Percentiles rank a stretch among this genome's conserved stretches.
Conservation (phyloP, 164 flowering plant genomes). For the Kalanchoe fedtschenkoi region DNA sequence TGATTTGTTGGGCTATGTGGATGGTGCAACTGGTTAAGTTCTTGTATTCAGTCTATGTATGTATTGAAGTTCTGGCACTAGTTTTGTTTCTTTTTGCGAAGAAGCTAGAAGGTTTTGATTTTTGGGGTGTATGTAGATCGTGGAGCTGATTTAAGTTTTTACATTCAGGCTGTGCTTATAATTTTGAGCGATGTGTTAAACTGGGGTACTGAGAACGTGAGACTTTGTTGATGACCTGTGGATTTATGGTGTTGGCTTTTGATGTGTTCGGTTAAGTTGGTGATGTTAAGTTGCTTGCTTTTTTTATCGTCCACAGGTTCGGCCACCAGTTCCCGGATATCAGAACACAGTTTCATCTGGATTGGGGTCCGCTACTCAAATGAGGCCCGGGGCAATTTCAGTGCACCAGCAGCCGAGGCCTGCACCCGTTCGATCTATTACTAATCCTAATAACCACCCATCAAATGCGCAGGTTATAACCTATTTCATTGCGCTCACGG, state of each 20-base stretch:
- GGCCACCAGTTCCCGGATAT: not conserved
- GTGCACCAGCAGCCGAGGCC: slow-evolving; percentile 5
- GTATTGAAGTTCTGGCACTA: too few relatives aligned
- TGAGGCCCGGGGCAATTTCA: not conserved
- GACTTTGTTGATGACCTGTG: not conserved
- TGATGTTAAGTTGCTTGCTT: not conserved
- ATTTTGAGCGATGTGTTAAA: not conserved
- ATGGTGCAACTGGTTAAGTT: too few relatives aligned
- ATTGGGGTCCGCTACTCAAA: not conserved
- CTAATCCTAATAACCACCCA: slow-evolving; percentile 1
- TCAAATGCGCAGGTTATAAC: not conserved
- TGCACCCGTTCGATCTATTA: not conserved
- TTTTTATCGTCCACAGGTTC: not conserved
- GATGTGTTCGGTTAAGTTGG: not conserved
- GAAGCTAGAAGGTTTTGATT: not conserved
- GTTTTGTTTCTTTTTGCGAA: not conserved
- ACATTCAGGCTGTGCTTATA: not conserved
- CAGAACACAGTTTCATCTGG: not conserved
- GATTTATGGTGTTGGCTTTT: not conserved
- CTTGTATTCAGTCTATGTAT: too few relatives aligned
- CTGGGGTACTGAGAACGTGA: too few relatives aligned
- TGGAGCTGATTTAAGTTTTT: not conserved
- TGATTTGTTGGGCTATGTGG: too few relatives aligned
- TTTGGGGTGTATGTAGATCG: not conserved
- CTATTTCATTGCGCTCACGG: not conserved